Percentiles rank a stretch among this genome's conserved stretches.
These are phyloP conservation scores for Nakaseomyces nivariensis DNA, from an alignment of 1,139 yeast genomes.

Conservation along the genomic window DNA sequence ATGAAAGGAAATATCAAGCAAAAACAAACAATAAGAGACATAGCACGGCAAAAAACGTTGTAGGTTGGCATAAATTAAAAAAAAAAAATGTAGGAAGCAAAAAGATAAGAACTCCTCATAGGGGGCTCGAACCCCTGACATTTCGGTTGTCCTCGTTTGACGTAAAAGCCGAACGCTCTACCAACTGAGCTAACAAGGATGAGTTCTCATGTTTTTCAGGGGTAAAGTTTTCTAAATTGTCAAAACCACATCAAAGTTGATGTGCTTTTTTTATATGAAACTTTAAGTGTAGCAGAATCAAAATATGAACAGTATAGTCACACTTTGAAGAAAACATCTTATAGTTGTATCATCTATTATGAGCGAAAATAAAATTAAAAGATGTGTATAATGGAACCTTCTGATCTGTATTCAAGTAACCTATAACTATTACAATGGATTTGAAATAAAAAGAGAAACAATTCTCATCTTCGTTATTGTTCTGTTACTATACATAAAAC, in stretches of 20 bases:
- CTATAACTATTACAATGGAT: too few relatives aligned
- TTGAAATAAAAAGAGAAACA: too few relatives aligned
- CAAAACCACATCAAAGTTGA: neutral
- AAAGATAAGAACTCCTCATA: constrained; percentile 29
- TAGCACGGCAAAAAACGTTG: neutral
- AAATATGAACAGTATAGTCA: too few relatives aligned
- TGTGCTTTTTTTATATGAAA: neutral
- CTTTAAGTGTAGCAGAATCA: neutral
- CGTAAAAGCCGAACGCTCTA: constrained; percentile 31
- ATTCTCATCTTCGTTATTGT: too few relatives aligned
- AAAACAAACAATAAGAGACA: neutral
- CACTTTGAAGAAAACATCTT: too few relatives aligned
- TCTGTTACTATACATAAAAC: too few relatives aligned
- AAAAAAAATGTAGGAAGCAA: constrained; percentile 1
- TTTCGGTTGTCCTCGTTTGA: constrained; percentile 29
- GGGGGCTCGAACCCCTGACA: constrained; percentile 35
- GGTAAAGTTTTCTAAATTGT: neutral
- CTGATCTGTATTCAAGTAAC: too few relatives aligned
- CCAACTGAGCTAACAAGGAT: constrained; percentile 32
- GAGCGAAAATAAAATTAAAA: neutral
- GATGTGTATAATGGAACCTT: too few relatives aligned
- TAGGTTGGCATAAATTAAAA: neutral
- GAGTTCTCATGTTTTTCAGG: constrained; percentile 17
- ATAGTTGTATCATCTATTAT: neutral
- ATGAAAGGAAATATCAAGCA: neutral